Conservation (phyloP, 1,284 basidiomycete genomes). For the Cronartium quercuum region DNA sequence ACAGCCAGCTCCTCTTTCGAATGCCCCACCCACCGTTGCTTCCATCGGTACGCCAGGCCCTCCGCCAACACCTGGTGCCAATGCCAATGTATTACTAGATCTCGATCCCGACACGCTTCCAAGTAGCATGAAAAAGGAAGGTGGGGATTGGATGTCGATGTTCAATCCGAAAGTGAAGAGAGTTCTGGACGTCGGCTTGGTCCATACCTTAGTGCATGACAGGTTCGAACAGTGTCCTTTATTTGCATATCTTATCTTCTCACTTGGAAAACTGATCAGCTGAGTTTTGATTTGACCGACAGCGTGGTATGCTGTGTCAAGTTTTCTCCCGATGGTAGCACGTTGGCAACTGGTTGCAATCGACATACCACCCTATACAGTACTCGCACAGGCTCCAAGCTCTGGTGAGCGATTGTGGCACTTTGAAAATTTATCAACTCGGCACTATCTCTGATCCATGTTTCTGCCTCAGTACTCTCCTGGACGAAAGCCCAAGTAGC, state of each 20-base stretch:
- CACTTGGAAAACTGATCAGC: neutral
- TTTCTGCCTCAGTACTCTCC: conserved; percentile 56
- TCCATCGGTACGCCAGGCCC: neutral
- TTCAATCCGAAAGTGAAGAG: conserved; percentile 81
- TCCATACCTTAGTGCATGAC: conserved; percentile 87
- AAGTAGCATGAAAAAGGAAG: conserved; percentile 64
- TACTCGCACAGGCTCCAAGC: conserved; percentile 72
- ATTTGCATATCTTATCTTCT: neutral
- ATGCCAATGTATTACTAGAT: conserved; percentile 49
- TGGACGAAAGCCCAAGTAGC: conserved; percentile 58
- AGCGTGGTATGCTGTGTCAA: conserved; percentile 87
- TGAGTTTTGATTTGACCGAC: conserved; percentile 37
- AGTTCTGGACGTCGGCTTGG: conserved; percentile 74
- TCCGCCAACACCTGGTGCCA: neutral
- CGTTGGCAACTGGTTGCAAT: conserved; percentile 84
- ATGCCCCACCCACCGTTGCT: neutral
- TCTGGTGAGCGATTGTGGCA: conserved; percentile 56
- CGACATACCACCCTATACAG: conserved; percentile 83
- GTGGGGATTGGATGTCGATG: conserved; percentile 87
- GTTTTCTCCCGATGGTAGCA: conserved; percentile 82
- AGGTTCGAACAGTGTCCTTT: conserved; percentile 51
- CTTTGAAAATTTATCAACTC: neutral
- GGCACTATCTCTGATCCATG: neutral
- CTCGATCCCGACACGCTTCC: conserved; percentile 55
- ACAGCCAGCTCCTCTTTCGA: neutral